phyloP scores from a whole-genome alignment of 441 rosid genomes.

The Pelargonium fulgidum region DNA sequence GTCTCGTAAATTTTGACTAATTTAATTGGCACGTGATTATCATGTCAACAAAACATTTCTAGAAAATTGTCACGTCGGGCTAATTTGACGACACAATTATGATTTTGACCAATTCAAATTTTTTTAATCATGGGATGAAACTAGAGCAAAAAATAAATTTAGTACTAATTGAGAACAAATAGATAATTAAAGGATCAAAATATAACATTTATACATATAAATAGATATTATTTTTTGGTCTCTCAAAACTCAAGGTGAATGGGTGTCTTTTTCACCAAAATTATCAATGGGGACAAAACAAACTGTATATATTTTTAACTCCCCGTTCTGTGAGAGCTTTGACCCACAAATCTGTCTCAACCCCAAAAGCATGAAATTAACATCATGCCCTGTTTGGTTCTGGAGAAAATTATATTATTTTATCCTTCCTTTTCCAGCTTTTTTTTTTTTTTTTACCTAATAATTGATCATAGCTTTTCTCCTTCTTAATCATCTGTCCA shows the following conservation, averaged over 20 bases:
- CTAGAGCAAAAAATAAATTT: background rate
- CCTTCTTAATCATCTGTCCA: too few species aligned
- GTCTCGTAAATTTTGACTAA: too few species aligned
- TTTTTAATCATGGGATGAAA: too few species aligned
- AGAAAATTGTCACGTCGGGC: too few species aligned
- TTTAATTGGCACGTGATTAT: too few species aligned
- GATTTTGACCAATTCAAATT: too few species aligned
- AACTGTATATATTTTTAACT: conserved; percentile 23
- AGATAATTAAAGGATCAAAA: conserved; percentile 18
- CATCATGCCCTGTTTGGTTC: conserved; percentile 14
- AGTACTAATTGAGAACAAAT: background rate
- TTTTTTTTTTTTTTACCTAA: too few species aligned
- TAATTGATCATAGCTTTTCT: too few species aligned
- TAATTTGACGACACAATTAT: too few species aligned
- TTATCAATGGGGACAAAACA: conserved; percentile 34
- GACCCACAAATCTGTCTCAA: conserved; percentile 39
- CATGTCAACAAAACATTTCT: too few species aligned
- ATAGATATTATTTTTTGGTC: conserved; percentile 28
- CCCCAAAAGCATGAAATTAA: conserved; percentile 17
- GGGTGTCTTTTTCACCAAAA: conserved; percentile 35
- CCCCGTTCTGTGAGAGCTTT: conserved; percentile 25
- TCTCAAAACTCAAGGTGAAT: conserved; percentile 28
- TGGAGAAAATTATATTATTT: background rate
- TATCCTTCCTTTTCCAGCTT: background rate
- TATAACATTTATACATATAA: too few species aligned